Percentiles rank a stretch among this genome's conserved stretches.
Evolutionary conservation across 2,329 filamentous ascomycete genomes (phyloP).

Genomic region (Colletotrichum liaoningense): DNA sequence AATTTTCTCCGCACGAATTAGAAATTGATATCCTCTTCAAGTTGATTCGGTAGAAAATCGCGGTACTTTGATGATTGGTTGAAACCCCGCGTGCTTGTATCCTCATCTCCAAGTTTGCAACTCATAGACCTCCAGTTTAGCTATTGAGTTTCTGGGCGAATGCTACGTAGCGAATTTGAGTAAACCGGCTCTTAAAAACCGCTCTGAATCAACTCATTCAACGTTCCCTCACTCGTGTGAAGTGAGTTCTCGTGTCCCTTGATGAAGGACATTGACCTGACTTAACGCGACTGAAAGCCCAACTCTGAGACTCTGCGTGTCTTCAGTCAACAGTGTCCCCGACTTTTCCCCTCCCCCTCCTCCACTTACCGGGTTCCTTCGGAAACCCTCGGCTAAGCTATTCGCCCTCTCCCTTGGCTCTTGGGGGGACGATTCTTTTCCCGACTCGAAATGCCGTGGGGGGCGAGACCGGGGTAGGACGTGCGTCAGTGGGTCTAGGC

Average conservation of each 20-base stretch:
- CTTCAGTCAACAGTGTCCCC: not conserved
- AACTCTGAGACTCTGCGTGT: not conserved
- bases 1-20: constrained; percentile 14
- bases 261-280: not conserved
- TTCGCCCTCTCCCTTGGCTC: not conserved
- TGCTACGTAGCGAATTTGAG: not conserved
- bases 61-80: not conserved
- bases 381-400: not conserved
- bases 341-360: not conserved
- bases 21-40: constrained; percentile 14
- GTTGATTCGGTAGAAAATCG: constrained; percentile 4
- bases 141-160: not conserved
- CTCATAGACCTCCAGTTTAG: not conserved
- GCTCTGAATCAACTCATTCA: no score
- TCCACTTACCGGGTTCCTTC: constrained; percentile 1
- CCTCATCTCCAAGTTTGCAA: not conserved
- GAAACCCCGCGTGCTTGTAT: not conserved
- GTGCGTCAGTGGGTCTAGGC: not conserved
- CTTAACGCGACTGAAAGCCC: not conserved
- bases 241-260: not conserved
- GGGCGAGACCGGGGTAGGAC: not conserved
- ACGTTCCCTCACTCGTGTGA: not conserved
- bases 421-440: constrained; percentile 12
- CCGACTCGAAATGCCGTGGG: constrained; percentile 6
- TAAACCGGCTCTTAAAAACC: not conserved